Conservation (phyloP, 306 rosid species). For the Prunus armeniaca region DNA sequence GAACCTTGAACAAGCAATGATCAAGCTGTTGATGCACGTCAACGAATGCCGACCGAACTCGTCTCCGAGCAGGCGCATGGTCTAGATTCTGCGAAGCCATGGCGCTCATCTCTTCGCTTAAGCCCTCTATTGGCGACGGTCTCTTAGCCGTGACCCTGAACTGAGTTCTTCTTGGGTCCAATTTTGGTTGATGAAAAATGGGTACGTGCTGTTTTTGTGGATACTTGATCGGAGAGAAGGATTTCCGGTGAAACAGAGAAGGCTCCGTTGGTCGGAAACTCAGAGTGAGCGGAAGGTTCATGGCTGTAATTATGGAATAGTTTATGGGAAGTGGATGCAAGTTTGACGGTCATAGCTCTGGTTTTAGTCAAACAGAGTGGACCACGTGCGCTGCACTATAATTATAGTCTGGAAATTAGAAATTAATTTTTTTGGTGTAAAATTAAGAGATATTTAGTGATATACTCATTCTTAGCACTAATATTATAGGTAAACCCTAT, state of each 20-base stretch:
- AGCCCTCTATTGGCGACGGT: conserved; percentile 42
- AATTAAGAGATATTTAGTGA: no score
- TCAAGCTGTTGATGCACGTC: conserved; percentile 55
- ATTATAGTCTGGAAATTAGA: no score
- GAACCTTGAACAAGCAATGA: conserved; percentile 72
- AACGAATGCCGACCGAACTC: conserved; percentile 55
- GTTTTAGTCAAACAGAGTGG: no score
- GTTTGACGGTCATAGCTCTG: no score
- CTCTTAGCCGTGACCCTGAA: conserved; percentile 33
- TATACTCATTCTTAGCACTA: no score
- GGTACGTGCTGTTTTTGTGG: conserved; percentile 15
- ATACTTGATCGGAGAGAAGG: conserved; percentile 20
- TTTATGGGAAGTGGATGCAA: no score
- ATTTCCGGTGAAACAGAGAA: conserved; percentile 17
- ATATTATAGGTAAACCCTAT: no score
- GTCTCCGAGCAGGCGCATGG: conserved; percentile 55
- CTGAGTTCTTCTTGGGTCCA: background rate
- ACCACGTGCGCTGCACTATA: no score
- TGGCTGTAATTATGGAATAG: background rate
- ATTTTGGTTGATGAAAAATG: conserved; percentile 13
- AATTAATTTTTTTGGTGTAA: no score
- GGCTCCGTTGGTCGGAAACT: conserved; percentile 19
- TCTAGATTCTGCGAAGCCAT: conserved; percentile 63
- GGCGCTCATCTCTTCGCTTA: conserved; percentile 49
- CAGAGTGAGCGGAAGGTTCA: conserved; percentile 16